These are phyloP conservation scores for Gastrolobium villosum DNA, from an alignment of 306 rosid genomes.

Conservation along the genomic window DNA sequence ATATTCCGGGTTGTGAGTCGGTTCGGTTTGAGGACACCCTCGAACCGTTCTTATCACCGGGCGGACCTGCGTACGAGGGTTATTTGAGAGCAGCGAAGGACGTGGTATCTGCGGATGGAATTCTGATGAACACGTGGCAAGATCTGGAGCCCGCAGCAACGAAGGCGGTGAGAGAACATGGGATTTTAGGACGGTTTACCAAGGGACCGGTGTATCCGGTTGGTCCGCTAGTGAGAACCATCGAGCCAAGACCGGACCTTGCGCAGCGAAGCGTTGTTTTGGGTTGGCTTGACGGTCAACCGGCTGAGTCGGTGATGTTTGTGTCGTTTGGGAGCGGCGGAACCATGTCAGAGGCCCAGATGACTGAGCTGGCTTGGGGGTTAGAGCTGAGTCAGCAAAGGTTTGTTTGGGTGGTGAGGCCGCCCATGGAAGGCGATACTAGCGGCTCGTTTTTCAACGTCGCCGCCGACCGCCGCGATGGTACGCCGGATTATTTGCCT, in stretches of 20 bases:
- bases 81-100: not conserved
- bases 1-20: conserved; percentile 50
- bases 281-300: conserved; percentile 69
- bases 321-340: conserved; percentile 86
- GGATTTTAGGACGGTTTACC: conserved; percentile 27
- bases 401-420: conserved; percentile 80
- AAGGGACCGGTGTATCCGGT: conserved; percentile 54
- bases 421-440: conserved; percentile 38
- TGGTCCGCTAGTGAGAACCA: conserved; percentile 66
- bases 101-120: conserved; percentile 51
- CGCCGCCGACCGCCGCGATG: not conserved
- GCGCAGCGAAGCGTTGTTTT: not conserved
- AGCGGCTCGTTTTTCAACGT: conserved; percentile 46
- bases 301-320: conserved; percentile 62
- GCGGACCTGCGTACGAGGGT: conserved; percentile 42
- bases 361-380: conserved; percentile 73
- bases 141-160: conserved; percentile 48
- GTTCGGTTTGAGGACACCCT: conserved; percentile 52
- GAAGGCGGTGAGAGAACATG: conserved; percentile 41
- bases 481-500: conserved; percentile 46
- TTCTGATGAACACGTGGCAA: conserved; percentile 71
- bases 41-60: conserved; percentile 48
- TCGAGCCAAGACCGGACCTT: not conserved
- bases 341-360: conserved; percentile 58
- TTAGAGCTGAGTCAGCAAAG: conserved; percentile 74